Evolutionary conservation across 2,329 filamentous ascomycete genomes (phyloP), one percentile per base, ranked within the genome.

Genomic region (Neopestalotiopsis rosae): DNA sequence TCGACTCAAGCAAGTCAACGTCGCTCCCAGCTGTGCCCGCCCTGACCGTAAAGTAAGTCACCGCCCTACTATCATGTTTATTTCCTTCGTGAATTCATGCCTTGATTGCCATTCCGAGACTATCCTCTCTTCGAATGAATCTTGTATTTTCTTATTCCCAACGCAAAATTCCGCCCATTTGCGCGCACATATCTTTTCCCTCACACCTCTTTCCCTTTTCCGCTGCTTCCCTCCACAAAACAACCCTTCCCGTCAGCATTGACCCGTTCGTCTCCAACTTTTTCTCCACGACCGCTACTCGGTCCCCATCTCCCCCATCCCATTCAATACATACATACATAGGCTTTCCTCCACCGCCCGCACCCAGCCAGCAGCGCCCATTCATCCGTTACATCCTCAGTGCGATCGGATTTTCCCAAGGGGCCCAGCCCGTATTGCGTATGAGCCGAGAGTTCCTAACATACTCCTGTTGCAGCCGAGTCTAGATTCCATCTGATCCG

Each of bases 241-340:
- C 13, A 13, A 42, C 61, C 34, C 61, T 12, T 24, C 20, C 20
- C 30, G 61, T 42, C 61, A 56, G 45, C 49, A 14, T 58, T 32
- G 28, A 38, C 65, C 65, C 64, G n/a, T 30, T 38, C 56, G 45
- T 67, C 65, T 61, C 65, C 65, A 67, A 67, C 56, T 57, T 67
- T 67, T 67, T 67, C 65, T 67, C 56, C 56, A 59, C 56, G 34
- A 28, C 24, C 56, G 52, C 52, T 61, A 40, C 65, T 61, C 66
- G n/a, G 34, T 63, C 57, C 38, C 57, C 66, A 52, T 52, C 45
- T 52, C 30, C 58, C 62, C 28, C 40, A 28, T 56, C 17, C 20
- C 64, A 57, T 66, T 38, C 45, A 24, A 52, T 24, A 17, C 45
- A 52, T 24, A 17, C 45, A 52, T 52, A 52, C 45, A 52, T 52